phyloP scores from a whole-genome alignment of 495 filamentous ascomycete genomes.

The Cercophora newfieldiana region DNA sequence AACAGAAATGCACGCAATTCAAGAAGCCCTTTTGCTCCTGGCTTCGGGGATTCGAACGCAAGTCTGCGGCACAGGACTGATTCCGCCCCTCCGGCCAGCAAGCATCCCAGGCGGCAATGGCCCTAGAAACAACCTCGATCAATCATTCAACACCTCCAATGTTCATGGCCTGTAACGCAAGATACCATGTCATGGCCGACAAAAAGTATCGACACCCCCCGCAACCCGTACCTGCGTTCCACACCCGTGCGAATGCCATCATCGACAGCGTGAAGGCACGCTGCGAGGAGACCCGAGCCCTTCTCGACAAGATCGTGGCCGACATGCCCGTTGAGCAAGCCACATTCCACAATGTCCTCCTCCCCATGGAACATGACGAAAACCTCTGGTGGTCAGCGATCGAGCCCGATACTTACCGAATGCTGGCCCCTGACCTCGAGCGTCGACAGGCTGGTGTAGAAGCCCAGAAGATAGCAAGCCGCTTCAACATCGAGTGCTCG shows the following conservation, averaged over 20 bases:
- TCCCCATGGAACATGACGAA: not conserved
- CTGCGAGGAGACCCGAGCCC: not conserved
- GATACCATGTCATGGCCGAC: too few relatives aligned
- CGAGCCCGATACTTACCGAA: not conserved
- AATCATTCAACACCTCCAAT: too few relatives aligned
- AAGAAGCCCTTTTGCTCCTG: too few relatives aligned
- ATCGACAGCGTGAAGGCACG: not conserved
- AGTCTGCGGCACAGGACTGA: too few relatives aligned
- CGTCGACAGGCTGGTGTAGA: not conserved
- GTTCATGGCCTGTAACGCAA: too few relatives aligned
- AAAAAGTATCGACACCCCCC: not conserved
- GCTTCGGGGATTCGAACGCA: too few relatives aligned
- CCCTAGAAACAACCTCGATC: too few relatives aligned
- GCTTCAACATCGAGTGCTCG: not conserved
- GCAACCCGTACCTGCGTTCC: not conserved
- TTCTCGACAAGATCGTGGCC: conserved; percentile 2
- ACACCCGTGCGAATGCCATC: not conserved
- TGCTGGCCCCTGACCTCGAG: not conserved
- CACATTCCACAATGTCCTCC: not conserved
- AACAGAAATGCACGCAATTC: too few relatives aligned
- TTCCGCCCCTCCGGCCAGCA: too few relatives aligned
- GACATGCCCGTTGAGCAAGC: not conserved
- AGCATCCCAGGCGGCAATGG: too few relatives aligned
- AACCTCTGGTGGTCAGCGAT: not conserved
- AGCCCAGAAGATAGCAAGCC: not conserved